phyloP scores from a whole-genome alignment of 768 basidiomycete genomes.

The Epithele typhae region DNA sequence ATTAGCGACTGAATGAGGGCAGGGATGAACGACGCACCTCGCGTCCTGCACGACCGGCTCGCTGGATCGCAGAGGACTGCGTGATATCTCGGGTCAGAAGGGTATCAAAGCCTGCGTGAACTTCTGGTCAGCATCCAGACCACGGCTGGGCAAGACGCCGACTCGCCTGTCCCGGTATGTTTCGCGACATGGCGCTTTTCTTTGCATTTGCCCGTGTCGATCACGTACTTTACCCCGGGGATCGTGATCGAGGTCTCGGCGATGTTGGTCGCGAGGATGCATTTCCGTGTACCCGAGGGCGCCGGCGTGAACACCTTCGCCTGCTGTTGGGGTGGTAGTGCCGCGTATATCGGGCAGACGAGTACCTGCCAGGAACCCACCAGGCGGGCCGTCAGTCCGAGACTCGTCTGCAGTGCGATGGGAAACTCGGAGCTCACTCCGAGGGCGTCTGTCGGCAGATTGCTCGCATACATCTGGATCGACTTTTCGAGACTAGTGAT shows the following conservation, averaged over 20 bases:
- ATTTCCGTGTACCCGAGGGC: constrained; percentile 71
- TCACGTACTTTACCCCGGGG: constrained; percentile 91
- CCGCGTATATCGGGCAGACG: constrained; percentile 81
- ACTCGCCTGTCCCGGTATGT: constrained; percentile 61
- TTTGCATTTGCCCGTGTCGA: constrained; percentile 95
- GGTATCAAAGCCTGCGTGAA: constrained; percentile 76
- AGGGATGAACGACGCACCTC: constrained; percentile 46
- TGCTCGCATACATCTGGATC: constrained; percentile 62
- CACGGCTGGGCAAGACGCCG: background rate
- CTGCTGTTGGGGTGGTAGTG: constrained; percentile 76
- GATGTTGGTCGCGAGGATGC: constrained; percentile 95
- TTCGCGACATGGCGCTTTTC: constrained; percentile 83
- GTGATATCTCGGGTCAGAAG: constrained; percentile 79
- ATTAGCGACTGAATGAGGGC: background rate
- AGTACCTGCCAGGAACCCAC: constrained; percentile 52
- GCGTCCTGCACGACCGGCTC: constrained; percentile 95
- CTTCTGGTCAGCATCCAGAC: background rate
- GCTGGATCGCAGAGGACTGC: constrained; percentile 86
- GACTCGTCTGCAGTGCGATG: background rate
- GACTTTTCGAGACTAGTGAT: constrained; percentile 85
- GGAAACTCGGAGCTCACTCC: constrained; percentile 39
- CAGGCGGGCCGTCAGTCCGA: too few species aligned
- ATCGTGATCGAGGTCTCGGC: constrained; percentile 98
- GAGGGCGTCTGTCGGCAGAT: constrained; percentile 55
- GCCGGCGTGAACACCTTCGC: constrained; percentile 69